Base-by-base conservation (phyloP, 306 rosid genomes). In the Prinsepia uniflora region DNA sequence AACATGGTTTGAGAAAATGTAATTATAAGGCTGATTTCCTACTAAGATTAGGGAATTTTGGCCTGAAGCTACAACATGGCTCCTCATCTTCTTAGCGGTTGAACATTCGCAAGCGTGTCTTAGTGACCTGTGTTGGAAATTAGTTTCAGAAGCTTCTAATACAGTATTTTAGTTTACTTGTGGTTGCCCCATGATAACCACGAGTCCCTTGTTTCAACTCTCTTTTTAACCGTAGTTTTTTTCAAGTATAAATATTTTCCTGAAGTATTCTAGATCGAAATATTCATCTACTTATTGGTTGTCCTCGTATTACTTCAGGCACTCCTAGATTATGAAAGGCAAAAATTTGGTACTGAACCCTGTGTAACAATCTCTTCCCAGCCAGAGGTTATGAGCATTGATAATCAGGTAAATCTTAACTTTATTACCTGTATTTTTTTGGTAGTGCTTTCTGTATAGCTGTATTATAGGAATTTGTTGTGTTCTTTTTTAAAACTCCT, bases 281-380 rank as follows among this genome's bases (percentile, higher is more conserved):
- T 71, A 30, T 53, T 41, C 30, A 60, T 56, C 24, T 54, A 64
- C 40, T 66, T 43, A 43, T 47, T 48, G 17, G 49, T 72, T 62
- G 73, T 66, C 63, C 19, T 55, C 63, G 50, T 75, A 19, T 71
- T 72, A 59, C 77, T 78, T 72, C 85, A 95, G 99, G 97, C 97
- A 14, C 97, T 95, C 66, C 96, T 95, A 80, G 97, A 91, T 84
- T 95, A 91, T 72, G 99, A 91, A 86, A 91, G 92, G 80, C 89
- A 95, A 83, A 87, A 86, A 72, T 75, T 69, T 60, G 96, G 97
- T 57, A 91, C 86, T 45, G 92, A 89, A 75, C 88, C 89, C 80
- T 80, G 55, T 77, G 86, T 84, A 24, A 92, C 97, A 49, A 71
- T 91, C 77, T 80, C 87, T 79, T 78, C 96, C 67, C 87, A 70